Evolutionary conservation across 768 basidiomycete species (phyloP).

Genomic region (Russula brevipes): DNA sequence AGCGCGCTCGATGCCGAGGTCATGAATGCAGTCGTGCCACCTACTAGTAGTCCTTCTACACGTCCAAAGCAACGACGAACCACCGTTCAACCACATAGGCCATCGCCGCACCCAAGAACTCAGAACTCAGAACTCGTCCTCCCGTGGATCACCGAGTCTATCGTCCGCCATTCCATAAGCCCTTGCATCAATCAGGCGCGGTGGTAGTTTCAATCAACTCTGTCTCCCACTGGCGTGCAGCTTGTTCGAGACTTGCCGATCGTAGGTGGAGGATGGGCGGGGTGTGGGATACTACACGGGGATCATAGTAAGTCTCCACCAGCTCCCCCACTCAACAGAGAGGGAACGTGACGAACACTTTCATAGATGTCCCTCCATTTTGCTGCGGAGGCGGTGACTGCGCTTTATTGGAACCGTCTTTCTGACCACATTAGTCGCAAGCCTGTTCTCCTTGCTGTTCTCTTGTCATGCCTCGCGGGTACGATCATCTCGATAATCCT

Average conservation of each 20-base stretch:
- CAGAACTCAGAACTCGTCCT: conserved; percentile 45
- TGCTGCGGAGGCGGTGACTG: conserved; percentile 39
- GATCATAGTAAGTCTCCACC: conserved; percentile 42
- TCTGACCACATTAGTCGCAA: conserved; percentile 47
- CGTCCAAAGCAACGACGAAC: no score
- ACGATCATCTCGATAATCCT: conserved; percentile 30
- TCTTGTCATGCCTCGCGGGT: conserved; percentile 31
- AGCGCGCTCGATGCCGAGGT: no score
- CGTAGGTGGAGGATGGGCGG: conserved; percentile 41
- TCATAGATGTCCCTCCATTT: no score
- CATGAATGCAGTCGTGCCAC: no score
- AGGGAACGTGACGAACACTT: no score
- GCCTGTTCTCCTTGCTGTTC: conserved; percentile 28
- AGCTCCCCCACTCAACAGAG: background rate
- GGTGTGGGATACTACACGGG: conserved; percentile 49
- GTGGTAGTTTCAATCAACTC: background rate
- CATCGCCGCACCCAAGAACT: conserved; percentile 41
- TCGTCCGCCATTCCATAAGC: conserved; percentile 43
- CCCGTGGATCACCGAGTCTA: conserved; percentile 44
- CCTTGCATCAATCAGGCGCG: conserved; percentile 48
- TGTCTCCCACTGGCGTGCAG: conserved; percentile 26
- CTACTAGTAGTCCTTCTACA: no score
- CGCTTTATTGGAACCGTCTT: conserved; percentile 44
- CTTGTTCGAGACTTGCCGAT: conserved; percentile 41
- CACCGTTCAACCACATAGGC: no score